Conservation (phyloP, 1,139 yeast species). For the Starmera stellimalicola region DNA sequence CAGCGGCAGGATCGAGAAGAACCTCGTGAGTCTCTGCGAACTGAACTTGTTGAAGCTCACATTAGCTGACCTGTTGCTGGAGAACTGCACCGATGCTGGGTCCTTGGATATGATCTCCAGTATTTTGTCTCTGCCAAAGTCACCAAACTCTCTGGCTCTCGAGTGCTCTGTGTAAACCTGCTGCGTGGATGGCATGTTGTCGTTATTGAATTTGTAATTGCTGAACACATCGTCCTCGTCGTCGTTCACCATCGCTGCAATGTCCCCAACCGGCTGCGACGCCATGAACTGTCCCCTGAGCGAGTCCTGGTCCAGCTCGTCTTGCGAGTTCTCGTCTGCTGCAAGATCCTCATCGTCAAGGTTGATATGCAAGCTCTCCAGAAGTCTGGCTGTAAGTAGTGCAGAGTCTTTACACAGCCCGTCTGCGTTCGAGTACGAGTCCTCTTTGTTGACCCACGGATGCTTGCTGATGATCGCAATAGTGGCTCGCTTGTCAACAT, state of each 20-base stretch:
- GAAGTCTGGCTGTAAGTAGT: slow-evolving; percentile 31
- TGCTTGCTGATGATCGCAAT: slow-evolving; percentile 34
- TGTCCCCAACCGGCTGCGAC: slow-evolving; percentile 27
- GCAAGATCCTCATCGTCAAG: slow-evolving; percentile 10
- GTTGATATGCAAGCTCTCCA: slow-evolving; percentile 38
- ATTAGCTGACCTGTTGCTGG: slow-evolving; percentile 11
- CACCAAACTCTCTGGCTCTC: slow-evolving; percentile 14
- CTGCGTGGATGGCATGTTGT: slow-evolving; percentile 26
- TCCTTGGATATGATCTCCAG: slow-evolving; percentile 33
- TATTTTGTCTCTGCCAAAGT: slow-evolving; percentile 21
- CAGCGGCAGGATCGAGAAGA: slow-evolving; percentile 35
- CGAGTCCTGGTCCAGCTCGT: slow-evolving; percentile 8
- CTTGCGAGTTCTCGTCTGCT: slow-evolving; percentile 26
- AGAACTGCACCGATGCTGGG: slow-evolving; percentile 42
- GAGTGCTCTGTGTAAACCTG: slow-evolving; percentile 19
- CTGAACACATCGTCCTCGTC: slow-evolving; percentile 18
- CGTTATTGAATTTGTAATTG: neutral
- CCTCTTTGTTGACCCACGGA: slow-evolving; percentile 40
- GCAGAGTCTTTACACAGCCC: slow-evolving; percentile 43
- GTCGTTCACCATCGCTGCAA: slow-evolving; percentile 27
- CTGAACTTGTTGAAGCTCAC: neutral
- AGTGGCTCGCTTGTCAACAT: slow-evolving; percentile 32
- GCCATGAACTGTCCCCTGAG: slow-evolving; percentile 11
- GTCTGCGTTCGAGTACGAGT: slow-evolving; percentile 30
- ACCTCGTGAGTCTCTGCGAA: slow-evolving; percentile 37